Conservation (phyloP, 106 monocot species). For the Ottelia alismoides region DNA sequence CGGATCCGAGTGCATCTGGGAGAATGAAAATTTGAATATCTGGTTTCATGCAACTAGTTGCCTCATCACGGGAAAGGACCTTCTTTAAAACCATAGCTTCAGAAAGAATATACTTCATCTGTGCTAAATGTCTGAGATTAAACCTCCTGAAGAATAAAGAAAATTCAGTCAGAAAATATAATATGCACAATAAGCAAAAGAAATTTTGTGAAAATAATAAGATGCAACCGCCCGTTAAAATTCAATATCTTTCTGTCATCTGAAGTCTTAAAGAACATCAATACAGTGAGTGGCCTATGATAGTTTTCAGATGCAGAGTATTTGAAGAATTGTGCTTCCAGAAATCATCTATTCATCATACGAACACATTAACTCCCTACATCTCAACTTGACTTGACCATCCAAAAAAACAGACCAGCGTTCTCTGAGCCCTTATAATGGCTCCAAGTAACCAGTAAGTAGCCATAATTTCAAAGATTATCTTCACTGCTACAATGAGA, state of each 20-base stretch:
- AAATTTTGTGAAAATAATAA: no score
- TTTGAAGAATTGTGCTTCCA: no score
- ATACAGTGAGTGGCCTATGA: no score
- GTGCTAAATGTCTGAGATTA: slow-evolving; percentile 13
- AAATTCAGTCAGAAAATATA: no score
- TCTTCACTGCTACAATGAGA: no score
- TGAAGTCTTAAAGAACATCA: no score
- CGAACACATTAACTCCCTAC: not conserved
- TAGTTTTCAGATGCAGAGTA: not conserved
- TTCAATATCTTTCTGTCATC: no score
- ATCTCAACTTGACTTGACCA: not conserved
- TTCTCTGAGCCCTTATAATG: no score
- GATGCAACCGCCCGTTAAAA: no score
- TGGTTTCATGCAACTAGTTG: slow-evolving; percentile 17
- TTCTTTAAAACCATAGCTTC: slow-evolving; percentile 25
- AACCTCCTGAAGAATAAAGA: slow-evolving; percentile 8
- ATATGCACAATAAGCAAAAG: no score
- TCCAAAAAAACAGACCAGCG: no score
- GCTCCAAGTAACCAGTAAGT: not conserved
- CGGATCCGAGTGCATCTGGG: slow-evolving; percentile 4
- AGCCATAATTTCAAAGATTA: no score
- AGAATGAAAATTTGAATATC: slow-evolving; percentile 18
- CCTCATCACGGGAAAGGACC: slow-evolving; percentile 10
- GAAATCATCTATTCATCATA: not conserved
- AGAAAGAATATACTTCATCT: slow-evolving; percentile 16